Conservation (phyloP, 768 basidiomycete species). For the Scleroderma citrinum region DNA sequence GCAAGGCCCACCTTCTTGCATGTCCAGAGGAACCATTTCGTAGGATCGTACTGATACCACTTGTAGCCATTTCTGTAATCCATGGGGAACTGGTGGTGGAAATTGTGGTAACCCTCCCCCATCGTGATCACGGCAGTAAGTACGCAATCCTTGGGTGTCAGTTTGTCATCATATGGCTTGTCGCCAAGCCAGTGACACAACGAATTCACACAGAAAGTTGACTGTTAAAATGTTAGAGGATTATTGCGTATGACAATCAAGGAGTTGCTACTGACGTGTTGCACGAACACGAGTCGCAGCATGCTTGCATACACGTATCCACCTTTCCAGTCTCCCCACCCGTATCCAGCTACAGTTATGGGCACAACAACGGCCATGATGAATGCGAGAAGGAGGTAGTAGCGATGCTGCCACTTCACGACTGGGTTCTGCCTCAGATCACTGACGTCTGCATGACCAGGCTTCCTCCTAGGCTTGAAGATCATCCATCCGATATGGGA, state of each 20-base stretch:
- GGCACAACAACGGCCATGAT: constrained; percentile 65
- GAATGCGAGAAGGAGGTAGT: constrained; percentile 64
- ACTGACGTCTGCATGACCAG: constrained; percentile 79
- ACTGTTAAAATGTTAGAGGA: constrained; percentile 35
- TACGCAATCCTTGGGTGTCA: constrained; percentile 82
- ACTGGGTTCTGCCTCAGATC: constrained; percentile 74
- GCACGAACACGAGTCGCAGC: constrained; percentile 63
- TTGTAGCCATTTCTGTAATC: constrained; percentile 92
- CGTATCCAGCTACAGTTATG: constrained; percentile 30
- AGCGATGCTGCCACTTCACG: constrained; percentile 77
- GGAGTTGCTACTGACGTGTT: constrained; percentile 53
- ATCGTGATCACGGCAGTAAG: constrained; percentile 86
- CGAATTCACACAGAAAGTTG: constrained; percentile 92
- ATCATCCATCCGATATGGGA: constrained; percentile 89
- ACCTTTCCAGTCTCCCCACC: constrained; percentile 22
- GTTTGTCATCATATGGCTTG: constrained; percentile 85
- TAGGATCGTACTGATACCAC: constrained; percentile 82
- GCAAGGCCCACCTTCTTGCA: constrained; percentile 41
- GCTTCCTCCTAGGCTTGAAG: constrained; percentile 77
- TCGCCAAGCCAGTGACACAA: constrained; percentile 93
- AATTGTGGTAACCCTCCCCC: constrained; percentile 96
- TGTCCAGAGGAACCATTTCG: constrained; percentile 74
- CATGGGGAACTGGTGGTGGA: constrained; percentile 94
- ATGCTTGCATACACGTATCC: constrained; percentile 33
- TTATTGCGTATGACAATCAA: not conserved